These are phyloP conservation scores for Brassica carinata DNA, from an alignment of 345 rosid species.

Conservation along the genomic window DNA sequence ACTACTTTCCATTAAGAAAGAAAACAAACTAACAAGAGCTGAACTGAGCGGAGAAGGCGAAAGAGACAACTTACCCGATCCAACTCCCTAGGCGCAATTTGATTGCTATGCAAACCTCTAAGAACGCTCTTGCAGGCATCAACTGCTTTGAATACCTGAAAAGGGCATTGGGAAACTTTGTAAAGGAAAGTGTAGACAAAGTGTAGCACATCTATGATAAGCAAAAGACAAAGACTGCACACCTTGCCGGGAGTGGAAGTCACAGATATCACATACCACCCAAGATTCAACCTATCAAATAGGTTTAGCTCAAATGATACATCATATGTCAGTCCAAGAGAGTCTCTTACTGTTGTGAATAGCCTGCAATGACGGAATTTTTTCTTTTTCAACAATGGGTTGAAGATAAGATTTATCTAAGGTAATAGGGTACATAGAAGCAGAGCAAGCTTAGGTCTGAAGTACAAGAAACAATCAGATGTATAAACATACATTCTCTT, in stretches of 20 bases:
- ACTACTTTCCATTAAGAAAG: not conserved
- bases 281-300: constrained; percentile 92
- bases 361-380: constrained; percentile 58
- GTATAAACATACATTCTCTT: not conserved
- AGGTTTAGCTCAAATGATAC: constrained; percentile 97
- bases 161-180: constrained; percentile 25
- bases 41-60: not conserved
- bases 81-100: constrained; percentile 80
- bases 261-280: constrained; percentile 99
- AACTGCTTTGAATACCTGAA: constrained; percentile 89
- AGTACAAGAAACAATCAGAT: constrained; percentile 2
- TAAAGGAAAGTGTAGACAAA: constrained; percentile 23
- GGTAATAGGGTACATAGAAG: constrained; percentile 3
- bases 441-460: constrained; percentile 13
- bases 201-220: constrained; percentile 1
- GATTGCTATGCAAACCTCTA: constrained; percentile 87
- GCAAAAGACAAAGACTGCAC: constrained; percentile 33
- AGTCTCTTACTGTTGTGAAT: constrained; percentile 97
- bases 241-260: constrained; percentile 98
- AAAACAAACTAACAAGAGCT: constrained; percentile 1
- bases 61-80: constrained; percentile 77
- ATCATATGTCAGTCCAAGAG: constrained; percentile 98
- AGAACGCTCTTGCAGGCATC: constrained; percentile 99
- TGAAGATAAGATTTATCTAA: not conserved
- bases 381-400: not conserved